These are phyloP conservation scores for Colletotrichum incanum DNA, from an alignment of 2,329 filamentous ascomycete genomes.

Conservation along the genomic window DNA sequence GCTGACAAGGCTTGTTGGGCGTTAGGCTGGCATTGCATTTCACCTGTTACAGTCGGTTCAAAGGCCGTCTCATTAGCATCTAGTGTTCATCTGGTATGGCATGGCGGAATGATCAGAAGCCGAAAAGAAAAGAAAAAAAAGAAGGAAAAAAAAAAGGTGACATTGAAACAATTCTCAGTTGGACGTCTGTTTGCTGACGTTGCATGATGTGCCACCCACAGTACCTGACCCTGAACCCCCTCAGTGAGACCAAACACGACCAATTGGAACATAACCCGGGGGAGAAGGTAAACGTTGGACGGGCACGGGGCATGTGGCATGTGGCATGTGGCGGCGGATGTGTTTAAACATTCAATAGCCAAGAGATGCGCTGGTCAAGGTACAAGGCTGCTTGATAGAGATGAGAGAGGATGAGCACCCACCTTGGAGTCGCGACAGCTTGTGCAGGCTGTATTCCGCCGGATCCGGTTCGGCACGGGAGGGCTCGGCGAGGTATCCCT, in stretches of 20 bases:
- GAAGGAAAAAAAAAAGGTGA: neutral
- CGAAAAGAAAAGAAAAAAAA: neutral
- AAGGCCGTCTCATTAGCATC: conserved; percentile 12
- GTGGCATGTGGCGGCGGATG: neutral
- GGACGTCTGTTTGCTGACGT: conserved; percentile 6
- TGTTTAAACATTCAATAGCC: neutral
- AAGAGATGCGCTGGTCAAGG: neutral
- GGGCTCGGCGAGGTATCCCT: conserved; percentile 34
- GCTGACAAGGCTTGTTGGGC: conserved; percentile 59
- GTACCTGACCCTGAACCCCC: conserved; percentile 7
- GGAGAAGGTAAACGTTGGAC: neutral
- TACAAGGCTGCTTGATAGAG: neutral
- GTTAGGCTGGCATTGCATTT: conserved; percentile 60
- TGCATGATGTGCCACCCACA: conserved; percentile 7
- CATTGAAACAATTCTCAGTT: neutral
- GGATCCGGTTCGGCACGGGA: conserved; percentile 47
- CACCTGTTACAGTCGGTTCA: conserved; percentile 53
- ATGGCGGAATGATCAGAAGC: neutral
- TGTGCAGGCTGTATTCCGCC: conserved; percentile 52
- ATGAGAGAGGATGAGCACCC: conserved; percentile 38
- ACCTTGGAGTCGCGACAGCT: conserved; percentile 56
- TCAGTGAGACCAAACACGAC: neutral
- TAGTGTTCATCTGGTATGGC: neutral
- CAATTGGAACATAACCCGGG: conserved; percentile 34
- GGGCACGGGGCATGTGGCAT: conserved; percentile 8